These are phyloP conservation scores for Cutaneotrichosporon spelunceum DNA, from an alignment of 1,284 basidiomycete species.

Conservation along the genomic window DNA sequence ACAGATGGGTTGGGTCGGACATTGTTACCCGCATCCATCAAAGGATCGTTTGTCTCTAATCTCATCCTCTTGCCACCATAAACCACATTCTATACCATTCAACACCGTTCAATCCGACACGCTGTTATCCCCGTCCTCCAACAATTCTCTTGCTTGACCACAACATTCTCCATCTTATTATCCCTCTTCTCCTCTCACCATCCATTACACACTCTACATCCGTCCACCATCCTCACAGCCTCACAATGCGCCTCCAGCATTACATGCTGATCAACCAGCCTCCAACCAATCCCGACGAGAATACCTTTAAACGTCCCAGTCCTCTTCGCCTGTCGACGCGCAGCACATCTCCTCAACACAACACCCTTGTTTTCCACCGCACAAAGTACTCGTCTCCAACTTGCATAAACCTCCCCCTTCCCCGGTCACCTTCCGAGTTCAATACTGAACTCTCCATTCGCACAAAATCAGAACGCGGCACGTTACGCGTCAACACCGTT, in stretches of 20 bases:
- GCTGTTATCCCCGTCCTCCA: background rate
- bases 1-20: background rate
- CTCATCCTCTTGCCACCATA: background rate
- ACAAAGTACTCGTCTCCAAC: background rate
- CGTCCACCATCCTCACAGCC: background rate
- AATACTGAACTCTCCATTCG: background rate
- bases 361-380: background rate
- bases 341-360: conserved; percentile 3
- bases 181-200: background rate
- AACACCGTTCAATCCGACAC: too few relatives aligned
- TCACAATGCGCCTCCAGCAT: background rate
- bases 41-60: background rate
- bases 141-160: background rate
- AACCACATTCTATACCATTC: background rate
- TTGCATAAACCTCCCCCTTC: conserved; percentile 9
- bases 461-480: background rate
- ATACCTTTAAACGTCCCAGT: too few relatives aligned
- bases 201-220: background rate
- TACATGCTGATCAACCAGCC: background rate
- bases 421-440: conserved; percentile 5
- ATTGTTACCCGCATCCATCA: background rate
- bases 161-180: background rate
- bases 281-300: too few relatives aligned
- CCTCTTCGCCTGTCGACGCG: background rate
- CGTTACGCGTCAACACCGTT: background rate